Conservation (phyloP, 352 stramenopile genomes). For the Phytopythium kandeliae region DNA sequence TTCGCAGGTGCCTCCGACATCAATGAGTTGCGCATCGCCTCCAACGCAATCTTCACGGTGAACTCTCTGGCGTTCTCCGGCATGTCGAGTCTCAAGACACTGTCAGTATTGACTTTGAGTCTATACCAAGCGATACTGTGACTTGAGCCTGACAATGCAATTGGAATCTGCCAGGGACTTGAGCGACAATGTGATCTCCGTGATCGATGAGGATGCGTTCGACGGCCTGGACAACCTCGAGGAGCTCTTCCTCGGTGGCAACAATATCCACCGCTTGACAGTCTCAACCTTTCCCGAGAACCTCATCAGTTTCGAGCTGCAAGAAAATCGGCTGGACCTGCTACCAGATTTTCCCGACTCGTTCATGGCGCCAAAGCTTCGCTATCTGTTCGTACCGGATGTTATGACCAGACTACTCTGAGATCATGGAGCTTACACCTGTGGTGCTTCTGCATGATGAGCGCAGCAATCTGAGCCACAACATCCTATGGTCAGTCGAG, state of each 20-base stretch:
- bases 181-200: constrained; percentile 66
- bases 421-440: background rate
- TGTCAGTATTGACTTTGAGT: constrained; percentile 21
- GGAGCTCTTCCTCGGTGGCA: constrained; percentile 33
- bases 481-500: constrained; percentile 52
- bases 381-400: constrained; percentile 34
- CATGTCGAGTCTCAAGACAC: constrained; percentile 40
- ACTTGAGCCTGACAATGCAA: too few relatives aligned
- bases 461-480: constrained; percentile 53
- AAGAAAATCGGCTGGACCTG: constrained; percentile 46
- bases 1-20: constrained; percentile 45
- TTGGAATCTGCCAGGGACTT: constrained; percentile 28
- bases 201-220: constrained; percentile 48
- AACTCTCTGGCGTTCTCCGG: constrained; percentile 43
- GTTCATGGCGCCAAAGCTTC: constrained; percentile 23
- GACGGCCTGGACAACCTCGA: constrained; percentile 32
- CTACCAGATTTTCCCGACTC: constrained; percentile 38
- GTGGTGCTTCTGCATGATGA: background rate
- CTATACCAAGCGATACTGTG: background rate
- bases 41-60: constrained; percentile 59
- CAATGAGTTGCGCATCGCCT: constrained; percentile 39
- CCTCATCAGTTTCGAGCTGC: constrained; percentile 36
- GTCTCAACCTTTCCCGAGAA: constrained; percentile 35
- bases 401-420: background rate
- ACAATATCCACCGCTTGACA: constrained; percentile 41